A percentile compares a stretch with the other conserved stretches of the same genome.
Conservation (phyloP, 169 alveolate species). For the Plasmodium knowlesi region DNA sequence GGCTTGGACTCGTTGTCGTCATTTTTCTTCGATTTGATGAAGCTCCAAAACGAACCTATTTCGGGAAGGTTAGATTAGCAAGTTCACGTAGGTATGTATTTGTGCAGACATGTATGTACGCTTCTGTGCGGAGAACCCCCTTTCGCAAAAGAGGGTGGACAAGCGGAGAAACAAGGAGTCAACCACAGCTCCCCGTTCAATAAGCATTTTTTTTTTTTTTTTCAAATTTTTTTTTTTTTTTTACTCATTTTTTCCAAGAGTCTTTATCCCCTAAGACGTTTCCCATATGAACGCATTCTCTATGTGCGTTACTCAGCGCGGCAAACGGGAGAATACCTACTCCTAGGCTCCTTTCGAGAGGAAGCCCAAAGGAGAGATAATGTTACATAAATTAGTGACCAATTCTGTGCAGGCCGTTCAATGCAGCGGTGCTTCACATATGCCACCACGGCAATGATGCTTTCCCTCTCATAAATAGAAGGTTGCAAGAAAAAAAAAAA, state of each 20-base stretch:
- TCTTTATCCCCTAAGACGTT: not conserved
- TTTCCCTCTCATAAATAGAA: not conserved
- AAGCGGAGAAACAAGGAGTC: not conserved
- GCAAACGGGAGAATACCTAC: not conserved
- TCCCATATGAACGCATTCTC: not conserved
- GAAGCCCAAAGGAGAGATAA: not conserved
- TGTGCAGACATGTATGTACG: not conserved
- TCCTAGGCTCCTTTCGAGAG: not conserved
- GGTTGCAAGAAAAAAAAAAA: not conserved
- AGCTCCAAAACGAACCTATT: conserved; percentile 69
- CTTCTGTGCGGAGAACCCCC: not conserved
- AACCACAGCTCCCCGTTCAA: not conserved
- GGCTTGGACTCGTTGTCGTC: conserved; percentile 46
- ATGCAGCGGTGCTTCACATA: not conserved
- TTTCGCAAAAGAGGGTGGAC: not conserved
- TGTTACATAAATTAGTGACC: not conserved
- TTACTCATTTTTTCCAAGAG: not conserved
- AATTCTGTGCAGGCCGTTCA: not conserved
- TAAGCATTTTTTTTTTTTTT: not conserved
- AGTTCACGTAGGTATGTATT: not conserved
- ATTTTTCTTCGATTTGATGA: conserved; percentile 62
- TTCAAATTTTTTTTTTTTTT: too few species aligned
- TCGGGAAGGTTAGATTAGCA: not conserved
- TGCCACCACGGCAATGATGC: not conserved
- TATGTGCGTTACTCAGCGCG: not conserved